Evolutionary conservation across 2,329 filamentous ascomycete genomes (phyloP), one percentile per base, ranked within the genome.

Genomic region (Diaporthe citrichinensis): DNA sequence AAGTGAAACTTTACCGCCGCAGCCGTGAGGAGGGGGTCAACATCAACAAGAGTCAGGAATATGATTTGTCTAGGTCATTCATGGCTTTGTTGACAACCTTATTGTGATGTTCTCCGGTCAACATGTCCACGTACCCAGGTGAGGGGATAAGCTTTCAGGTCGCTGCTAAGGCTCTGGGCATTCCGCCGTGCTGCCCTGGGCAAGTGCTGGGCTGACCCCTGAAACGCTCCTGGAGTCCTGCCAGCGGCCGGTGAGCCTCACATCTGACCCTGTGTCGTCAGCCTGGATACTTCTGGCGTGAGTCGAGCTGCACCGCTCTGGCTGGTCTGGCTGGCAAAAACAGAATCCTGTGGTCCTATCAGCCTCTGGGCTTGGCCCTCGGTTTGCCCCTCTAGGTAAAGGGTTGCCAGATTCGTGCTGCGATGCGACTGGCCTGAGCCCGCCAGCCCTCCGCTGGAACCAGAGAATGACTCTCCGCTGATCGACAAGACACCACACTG

Each of bases 401-500:
- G 65, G 46, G 3, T 17, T 17, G 44, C 41, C 44, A 51, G 62
- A 51, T 51, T 68, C 14, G 62, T 53, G 44, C 62, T 20, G 14
- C 62, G 28, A 51, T 68, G 62, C 62, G 62, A 68, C 62, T 68
- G 62, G 62, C 46, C 62, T 68, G 8, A 3, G 65, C 62, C 44
- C 28, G 44, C 44, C 31, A 4, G 14, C 46, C 62, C 62, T 68
- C 62, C 46, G 62, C 62, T 28, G 36, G 62, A 68, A 68, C 62
- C 62, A 68, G 62, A 68, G 62, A 68, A 68, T 68, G 46, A 68
- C 65, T 53, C 65, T 68, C 46, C 23, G 65, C 65, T 53, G 65
- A 68, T 68, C 65, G 65, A 68, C 65, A 39, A 68, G 46, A 68
- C 44, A 55, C 53, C 53, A 55, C 25, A 55, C 25, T 6, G 14